phyloP scores from a whole-genome alignment of 2,329 filamentous ascomycete genomes.

The Teratosphaeria pseudoeucalypti region DNA sequence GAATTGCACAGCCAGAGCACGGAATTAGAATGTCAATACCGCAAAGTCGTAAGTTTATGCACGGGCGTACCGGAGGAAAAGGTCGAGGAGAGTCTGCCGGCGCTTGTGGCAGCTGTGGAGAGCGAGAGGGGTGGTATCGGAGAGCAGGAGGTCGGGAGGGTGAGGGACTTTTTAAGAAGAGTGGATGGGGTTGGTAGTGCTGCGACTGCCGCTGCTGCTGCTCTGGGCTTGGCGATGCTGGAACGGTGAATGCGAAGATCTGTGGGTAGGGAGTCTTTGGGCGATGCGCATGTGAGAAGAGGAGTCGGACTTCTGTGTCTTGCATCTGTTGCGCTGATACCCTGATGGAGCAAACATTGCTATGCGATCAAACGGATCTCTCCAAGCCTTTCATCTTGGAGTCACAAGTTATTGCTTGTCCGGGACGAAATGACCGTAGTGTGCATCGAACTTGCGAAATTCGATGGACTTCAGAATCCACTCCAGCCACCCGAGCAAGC shows the following conservation, averaged over 20 bases:
- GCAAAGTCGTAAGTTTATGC: constrained; percentile 77
- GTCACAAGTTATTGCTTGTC: too few species aligned
- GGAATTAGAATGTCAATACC: constrained; percentile 78
- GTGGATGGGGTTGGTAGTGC: constrained; percentile 47
- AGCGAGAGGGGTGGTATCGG: constrained; percentile 49
- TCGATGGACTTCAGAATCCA: too few species aligned
- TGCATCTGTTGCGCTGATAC: background rate
- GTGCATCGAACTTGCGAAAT: too few species aligned
- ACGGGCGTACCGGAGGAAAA: constrained; percentile 67
- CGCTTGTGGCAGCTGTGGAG: constrained; percentile 76
- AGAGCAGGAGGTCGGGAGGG: constrained; percentile 51
- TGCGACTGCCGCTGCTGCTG: background rate
- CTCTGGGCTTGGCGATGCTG: background rate
- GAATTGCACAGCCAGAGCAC: constrained; percentile 67
- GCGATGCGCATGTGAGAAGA: too few species aligned
- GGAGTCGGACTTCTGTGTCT: background rate
- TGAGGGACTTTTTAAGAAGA: constrained; percentile 68
- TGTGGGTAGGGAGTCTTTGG: background rate
- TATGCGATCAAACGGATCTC: too few species aligned
- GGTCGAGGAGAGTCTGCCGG: constrained; percentile 71
- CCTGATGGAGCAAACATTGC: background rate
- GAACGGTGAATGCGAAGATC: background rate
- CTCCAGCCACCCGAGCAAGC: too few species aligned
- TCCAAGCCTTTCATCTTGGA: too few species aligned
- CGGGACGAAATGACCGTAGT: too few species aligned